A percentile compares a stretch with the other conserved stretches of the same genome.
Evolutionary conservation across 2,329 filamentous ascomycete genomes (phyloP).

Genomic region (Septoria linicola): DNA sequence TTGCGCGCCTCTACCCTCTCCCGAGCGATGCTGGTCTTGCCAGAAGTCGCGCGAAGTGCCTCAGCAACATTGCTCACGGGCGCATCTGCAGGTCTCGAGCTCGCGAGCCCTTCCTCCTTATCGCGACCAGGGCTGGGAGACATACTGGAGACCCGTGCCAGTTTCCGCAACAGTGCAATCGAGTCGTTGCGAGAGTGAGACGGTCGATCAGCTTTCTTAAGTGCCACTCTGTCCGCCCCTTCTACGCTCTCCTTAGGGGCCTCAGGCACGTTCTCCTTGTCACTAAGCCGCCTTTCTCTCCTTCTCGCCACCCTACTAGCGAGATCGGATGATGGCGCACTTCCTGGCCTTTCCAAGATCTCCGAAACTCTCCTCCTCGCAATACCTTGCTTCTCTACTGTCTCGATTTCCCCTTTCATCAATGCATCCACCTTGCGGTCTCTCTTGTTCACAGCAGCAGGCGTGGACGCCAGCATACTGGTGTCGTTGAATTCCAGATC

Average conservation of each 20-base stretch:
- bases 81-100: neutral
- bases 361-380: slow-evolving; percentile 18
- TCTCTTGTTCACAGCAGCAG: slow-evolving; percentile 38
- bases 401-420: slow-evolving; percentile 44
- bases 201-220: neutral
- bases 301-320: slow-evolving; percentile 9
- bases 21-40: slow-evolving; percentile 3
- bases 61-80: slow-evolving; percentile 2
- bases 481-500: slow-evolving; percentile 48
- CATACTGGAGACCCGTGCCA: slow-evolving; percentile 47
- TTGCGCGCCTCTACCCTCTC: slow-evolving; percentile 10
- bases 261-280: slow-evolving; percentile 16
- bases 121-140: slow-evolving; percentile 46
- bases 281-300: slow-evolving; percentile 16
- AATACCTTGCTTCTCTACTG: slow-evolving; percentile 33
- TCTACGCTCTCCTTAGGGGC: neutral
- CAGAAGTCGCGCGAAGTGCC: neutral
- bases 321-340: slow-evolving; percentile 14
- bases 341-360: slow-evolving; percentile 11
- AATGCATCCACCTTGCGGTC: slow-evolving; percentile 45
- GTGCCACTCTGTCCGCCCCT: neutral
- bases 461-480: slow-evolving; percentile 51
- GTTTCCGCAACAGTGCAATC: slow-evolving; percentile 46
- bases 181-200: slow-evolving; percentile 45
- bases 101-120: slow-evolving; percentile 8